These are phyloP conservation scores for Delphinella strobiligena DNA, from an alignment of 2,329 filamentous ascomycete species.

Conservation along the genomic window DNA sequence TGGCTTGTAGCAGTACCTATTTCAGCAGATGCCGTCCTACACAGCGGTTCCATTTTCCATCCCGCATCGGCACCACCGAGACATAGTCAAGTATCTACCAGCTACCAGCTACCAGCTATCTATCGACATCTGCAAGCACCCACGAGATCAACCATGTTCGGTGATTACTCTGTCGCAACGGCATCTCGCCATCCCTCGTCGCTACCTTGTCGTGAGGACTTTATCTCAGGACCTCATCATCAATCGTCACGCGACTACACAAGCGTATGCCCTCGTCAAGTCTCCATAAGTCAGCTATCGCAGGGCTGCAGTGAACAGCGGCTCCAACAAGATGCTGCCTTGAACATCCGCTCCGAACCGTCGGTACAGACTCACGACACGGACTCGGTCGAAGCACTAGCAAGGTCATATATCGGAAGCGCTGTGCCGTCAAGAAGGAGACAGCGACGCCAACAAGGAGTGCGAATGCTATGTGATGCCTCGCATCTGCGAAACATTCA, in stretches of 20 bases:
- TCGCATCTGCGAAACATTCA: slow-evolving; percentile 25
- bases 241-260: slow-evolving; percentile 18
- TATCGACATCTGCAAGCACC: no score
- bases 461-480: slow-evolving; percentile 20
- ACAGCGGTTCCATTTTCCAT: no score
- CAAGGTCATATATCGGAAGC: no score
- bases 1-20: no score
- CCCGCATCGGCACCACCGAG: no score
- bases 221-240: slow-evolving; percentile 16
- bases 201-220: slow-evolving; percentile 14
- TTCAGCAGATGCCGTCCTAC: no score
- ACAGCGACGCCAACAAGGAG: slow-evolving; percentile 3
- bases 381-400: no score
- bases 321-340: slow-evolving; percentile 17
- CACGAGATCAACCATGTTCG: slow-evolving; percentile 26
- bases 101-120: no score
- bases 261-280: slow-evolving; percentile 15
- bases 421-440: slow-evolving; percentile 3
- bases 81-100: no score
- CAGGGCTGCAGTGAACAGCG: slow-evolving; percentile 22
- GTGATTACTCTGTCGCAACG: slow-evolving; percentile 26
- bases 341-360: slow-evolving; percentile 10
- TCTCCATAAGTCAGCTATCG: slow-evolving; percentile 24
- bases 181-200: slow-evolving; percentile 20
- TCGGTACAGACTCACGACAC: no score